phyloP scores from a whole-genome alignment of 176 grass and related monocot species.

The Cenchrus purpureus region DNA sequence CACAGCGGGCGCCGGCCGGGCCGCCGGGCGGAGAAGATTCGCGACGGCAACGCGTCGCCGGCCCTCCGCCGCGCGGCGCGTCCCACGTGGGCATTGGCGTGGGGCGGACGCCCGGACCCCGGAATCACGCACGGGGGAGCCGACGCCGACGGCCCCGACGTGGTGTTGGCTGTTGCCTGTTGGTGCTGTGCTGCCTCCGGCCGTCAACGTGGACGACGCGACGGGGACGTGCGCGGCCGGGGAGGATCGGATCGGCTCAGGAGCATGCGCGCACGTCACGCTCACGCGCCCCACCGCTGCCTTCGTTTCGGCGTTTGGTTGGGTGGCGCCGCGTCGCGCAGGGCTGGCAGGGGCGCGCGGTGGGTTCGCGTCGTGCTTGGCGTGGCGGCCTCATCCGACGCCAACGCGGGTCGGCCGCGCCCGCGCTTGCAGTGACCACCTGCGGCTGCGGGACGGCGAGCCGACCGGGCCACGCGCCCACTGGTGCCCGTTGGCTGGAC shows the following conservation, averaged over 20 bases:
- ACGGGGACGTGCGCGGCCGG: neutral
- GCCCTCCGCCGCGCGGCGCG: neutral
- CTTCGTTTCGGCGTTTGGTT: neutral
- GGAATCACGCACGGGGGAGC: neutral
- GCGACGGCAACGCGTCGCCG: slow-evolving; percentile 26
- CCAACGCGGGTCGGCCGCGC: neutral
- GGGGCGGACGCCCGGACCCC: slow-evolving; percentile 13
- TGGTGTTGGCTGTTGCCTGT: too few relatives aligned
- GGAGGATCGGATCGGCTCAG: too few relatives aligned
- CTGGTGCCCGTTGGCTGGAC: neutral
- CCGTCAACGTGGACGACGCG: neutral
- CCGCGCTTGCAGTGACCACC: neutral
- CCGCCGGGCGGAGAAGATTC: slow-evolving; percentile 18
- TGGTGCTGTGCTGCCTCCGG: too few relatives aligned
- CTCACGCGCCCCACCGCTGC: neutral
- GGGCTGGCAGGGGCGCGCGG: neutral
- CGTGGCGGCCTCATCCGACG: neutral
- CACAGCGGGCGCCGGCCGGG: neutral
- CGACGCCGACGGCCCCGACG: too few relatives aligned
- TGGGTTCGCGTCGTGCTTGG: neutral
- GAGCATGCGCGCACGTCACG: neutral
- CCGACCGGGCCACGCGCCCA: neutral
- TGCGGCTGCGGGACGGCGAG: too few relatives aligned
- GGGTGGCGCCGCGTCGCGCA: neutral
- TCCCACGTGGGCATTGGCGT: slow-evolving; percentile 37